Conservation (phyloP, 2,329 filamentous ascomycete genomes). For the Talaromyces amestolkiae region DNA sequence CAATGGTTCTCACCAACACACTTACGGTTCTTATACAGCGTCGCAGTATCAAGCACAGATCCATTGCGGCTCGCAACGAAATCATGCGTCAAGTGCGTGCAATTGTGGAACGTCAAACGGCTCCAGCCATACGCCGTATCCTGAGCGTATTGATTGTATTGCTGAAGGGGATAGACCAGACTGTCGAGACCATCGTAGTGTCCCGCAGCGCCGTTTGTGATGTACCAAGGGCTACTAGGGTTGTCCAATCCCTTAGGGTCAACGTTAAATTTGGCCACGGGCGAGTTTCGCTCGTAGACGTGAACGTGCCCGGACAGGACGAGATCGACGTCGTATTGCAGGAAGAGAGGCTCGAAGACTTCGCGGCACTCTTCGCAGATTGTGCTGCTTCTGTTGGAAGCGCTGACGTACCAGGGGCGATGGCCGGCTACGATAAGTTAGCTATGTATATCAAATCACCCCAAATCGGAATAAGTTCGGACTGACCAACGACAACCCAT, state of each 20-base stretch:
- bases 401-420: conserved; percentile 25
- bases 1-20: background rate
- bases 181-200: conserved; percentile 33
- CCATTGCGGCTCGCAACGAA: conserved; percentile 29
- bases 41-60: conserved; percentile 17
- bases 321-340: conserved; percentile 54
- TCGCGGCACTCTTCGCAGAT: conserved; percentile 45
- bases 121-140: conserved; percentile 40
- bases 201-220: conserved; percentile 30
- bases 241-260: conserved; percentile 26
- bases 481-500: conserved; percentile 25
- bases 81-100: conserved; percentile 40
- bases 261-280: conserved; percentile 23
- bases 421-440: conserved; percentile 21
- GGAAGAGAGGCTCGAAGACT: conserved; percentile 52
- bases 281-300: conserved; percentile 52
- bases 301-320: conserved; percentile 56
- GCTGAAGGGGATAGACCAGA: conserved; percentile 27
- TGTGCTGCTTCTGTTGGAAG: conserved; percentile 9
- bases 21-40: conserved; percentile 16
- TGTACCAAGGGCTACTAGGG: conserved; percentile 28
- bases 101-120: conserved; percentile 42
- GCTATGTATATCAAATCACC: background rate
- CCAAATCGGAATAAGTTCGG: no score
- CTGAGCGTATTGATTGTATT: conserved; percentile 29